A percentile compares a stretch with the other conserved stretches of the same genome.
Conservation (phyloP, 1,139 yeast species). For the Kodamaea ohmeri region DNA sequence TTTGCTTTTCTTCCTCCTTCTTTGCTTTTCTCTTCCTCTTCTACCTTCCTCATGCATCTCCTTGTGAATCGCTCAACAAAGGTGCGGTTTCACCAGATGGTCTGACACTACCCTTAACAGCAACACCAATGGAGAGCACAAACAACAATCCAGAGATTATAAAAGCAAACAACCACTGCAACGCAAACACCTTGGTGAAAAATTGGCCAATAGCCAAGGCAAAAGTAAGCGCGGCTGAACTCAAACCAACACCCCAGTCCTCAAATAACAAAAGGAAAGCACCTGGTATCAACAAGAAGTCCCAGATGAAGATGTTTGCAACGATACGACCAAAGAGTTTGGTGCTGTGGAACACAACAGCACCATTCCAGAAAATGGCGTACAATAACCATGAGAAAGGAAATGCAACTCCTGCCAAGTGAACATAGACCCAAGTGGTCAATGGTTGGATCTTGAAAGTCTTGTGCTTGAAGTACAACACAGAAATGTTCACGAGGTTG, state of each 20-base stretch:
- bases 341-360: conserved; percentile 58
- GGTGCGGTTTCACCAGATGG: conserved; percentile 11
- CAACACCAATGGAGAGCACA: conserved; percentile 44
- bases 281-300: conserved; percentile 64
- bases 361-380: conserved; percentile 81
- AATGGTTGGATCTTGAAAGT: conserved; percentile 56
- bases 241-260: conserved; percentile 71
- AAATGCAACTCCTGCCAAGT: conserved; percentile 62
- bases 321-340: conserved; percentile 61
- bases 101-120: conserved; percentile 25
- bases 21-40: background rate
- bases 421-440: conserved; percentile 54
- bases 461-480: conserved; percentile 57
- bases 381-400: conserved; percentile 75
- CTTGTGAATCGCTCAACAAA: conserved; percentile 9
- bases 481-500: conserved; percentile 57
- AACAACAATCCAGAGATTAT: conserved; percentile 56
- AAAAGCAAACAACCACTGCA: conserved; percentile 84
- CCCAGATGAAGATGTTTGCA: conserved; percentile 77
- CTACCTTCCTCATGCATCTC: background rate
- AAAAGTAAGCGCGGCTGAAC: conserved; percentile 54
- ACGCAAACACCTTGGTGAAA: conserved; percentile 63
- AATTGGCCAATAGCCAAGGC: conserved; percentile 72
- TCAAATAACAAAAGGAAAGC: conserved; percentile 55
- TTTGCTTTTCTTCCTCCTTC: background rate